Base-by-base conservation (phyloP, 2,329 filamentous ascomycete genomes). In the Colletotrichum shisoi region DNA sequence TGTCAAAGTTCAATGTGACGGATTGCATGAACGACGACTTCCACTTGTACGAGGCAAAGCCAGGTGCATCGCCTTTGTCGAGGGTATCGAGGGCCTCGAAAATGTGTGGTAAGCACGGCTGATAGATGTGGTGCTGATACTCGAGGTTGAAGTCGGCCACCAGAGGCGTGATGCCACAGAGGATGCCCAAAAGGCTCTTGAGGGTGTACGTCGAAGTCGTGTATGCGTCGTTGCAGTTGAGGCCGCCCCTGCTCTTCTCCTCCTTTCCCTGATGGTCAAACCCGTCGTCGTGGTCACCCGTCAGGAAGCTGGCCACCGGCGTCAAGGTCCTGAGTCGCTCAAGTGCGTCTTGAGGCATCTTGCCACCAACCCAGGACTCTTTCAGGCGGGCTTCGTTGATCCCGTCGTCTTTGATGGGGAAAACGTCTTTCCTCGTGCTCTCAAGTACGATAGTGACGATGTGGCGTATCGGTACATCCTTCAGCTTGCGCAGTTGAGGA, bases 351-450 rank as follows among this genome's bases (percentile, higher is more conserved):
- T 71, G 64, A 0, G 74, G 73, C 12, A 76, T 72, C 11, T 71
- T 70, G 8, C 75, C 69, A 12, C 73, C 70, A 4, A 71, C 67
- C 54, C 56, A 59, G 8, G 53, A 59, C 13, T 73, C 75, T 6
- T 68, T 51, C 48, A 72, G 40, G 9, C 71, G 70, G 0, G 72
- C 73, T 11, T 74, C 69, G 27, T 71, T 72, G 39, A 78, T 74
- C 48, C 73, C 72, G 45, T 74, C 75, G 2, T 74, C 72, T 21
- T 76, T 74, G 37, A 79, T 63, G 0, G 77, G 78, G 51, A 78
- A 79, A 12, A 79, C 71, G 59, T 79, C 77, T 1, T 72, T 74
- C 46, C 71, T 76, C 39, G 72, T 79, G 67, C 73, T 80, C 71
- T 77, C 78, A 37, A 79, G 70, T 39, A 77, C 76, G 4, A 79